Evolutionary conservation across 2,329 filamentous ascomycete species (phyloP).

Genomic region (Colletotrichum nymphaeae): DNA sequence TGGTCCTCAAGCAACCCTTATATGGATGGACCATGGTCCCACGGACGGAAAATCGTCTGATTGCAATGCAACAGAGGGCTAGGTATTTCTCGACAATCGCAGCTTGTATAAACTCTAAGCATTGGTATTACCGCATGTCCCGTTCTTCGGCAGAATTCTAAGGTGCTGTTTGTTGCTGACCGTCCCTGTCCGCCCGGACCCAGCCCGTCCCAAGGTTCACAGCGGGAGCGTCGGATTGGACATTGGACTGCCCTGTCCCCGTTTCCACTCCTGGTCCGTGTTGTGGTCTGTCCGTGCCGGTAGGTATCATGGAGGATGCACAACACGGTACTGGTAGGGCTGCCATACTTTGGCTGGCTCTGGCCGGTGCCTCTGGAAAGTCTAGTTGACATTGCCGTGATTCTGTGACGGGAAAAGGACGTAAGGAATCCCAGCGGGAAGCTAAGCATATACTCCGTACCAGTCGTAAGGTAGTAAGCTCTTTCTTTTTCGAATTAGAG

Average conservation of each 20-base stretch:
- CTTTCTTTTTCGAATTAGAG: conserved; percentile 2
- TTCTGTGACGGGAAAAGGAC: conserved; percentile 18
- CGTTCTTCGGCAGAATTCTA: neutral
- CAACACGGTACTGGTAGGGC: conserved; percentile 15
- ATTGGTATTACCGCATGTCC: neutral
- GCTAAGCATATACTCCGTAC: neutral
- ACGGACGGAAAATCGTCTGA: conserved; percentile 7
- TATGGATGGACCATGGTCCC: conserved; percentile 5
- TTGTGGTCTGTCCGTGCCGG: neutral
- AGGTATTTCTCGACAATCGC: conserved; percentile 2
- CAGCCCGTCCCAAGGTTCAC: conserved; percentile 12
- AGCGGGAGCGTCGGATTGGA: conserved; percentile 26
- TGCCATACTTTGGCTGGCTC: neutral
- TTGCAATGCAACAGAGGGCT: neutral
- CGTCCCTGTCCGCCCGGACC: neutral
- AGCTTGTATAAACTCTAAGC: conserved; percentile 5
- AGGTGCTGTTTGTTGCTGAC: conserved; percentile 17
- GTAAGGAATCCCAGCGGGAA: conserved; percentile 1
- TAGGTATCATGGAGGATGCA: neutral
- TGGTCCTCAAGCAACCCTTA: conserved; percentile 11
- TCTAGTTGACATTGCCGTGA: conserved; percentile 2
- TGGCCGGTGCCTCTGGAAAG: neutral
- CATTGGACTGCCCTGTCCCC: neutral
- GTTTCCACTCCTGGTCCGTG: neutral
- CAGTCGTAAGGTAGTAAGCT: neutral